Percentiles rank a stretch among this genome's conserved stretches.
These are phyloP conservation scores for Ceratobasidium sp. DNA, from an alignment of 1,284 basidiomycete species.

Conservation along the genomic window DNA sequence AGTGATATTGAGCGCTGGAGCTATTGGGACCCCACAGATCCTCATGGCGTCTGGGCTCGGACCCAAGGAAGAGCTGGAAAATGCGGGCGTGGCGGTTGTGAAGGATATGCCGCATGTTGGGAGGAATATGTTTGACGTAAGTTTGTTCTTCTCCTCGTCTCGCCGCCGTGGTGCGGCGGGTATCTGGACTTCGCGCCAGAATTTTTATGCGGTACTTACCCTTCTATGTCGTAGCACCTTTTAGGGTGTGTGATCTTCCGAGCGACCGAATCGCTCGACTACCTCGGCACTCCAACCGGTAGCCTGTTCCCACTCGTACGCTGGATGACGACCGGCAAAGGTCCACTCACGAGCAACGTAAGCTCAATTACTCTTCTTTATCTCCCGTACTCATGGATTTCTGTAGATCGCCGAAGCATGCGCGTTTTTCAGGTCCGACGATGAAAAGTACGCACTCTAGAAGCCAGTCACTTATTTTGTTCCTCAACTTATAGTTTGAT, in stretches of 20 bases:
- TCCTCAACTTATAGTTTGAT: background rate
- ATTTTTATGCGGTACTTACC: too few relatives aligned
- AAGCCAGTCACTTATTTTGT: slow-evolving; percentile 26
- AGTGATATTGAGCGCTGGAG: slow-evolving; percentile 53
- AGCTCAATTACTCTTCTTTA: background rate
- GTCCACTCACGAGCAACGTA: slow-evolving; percentile 54
- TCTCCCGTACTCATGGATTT: background rate
- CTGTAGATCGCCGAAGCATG: slow-evolving; percentile 45
- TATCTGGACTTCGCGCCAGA: too few relatives aligned
- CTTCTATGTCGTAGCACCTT: slow-evolving; percentile 44
- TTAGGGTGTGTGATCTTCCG: slow-evolving; percentile 41
- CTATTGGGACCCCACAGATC: slow-evolving; percentile 50
- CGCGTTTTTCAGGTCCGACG: slow-evolving; percentile 54
- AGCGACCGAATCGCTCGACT: slow-evolving; percentile 54
- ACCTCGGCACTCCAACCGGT: slow-evolving; percentile 54
- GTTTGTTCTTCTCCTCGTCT: slow-evolving; percentile 13
- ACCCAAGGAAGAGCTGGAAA: slow-evolving; percentile 43
- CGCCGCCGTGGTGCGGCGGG: background rate
- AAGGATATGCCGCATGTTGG: slow-evolving; percentile 48
- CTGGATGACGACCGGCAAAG: slow-evolving; percentile 57
- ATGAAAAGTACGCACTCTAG: slow-evolving; percentile 51
- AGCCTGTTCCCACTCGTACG: slow-evolving; percentile 53
- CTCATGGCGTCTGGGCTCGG: slow-evolving; percentile 50
- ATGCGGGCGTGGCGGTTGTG: slow-evolving; percentile 41
- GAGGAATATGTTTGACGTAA: slow-evolving; percentile 49